These are phyloP conservation scores for Cyclocybe aegerita DNA, from an alignment of 768 basidiomycete genomes.

Conservation along the genomic window DNA sequence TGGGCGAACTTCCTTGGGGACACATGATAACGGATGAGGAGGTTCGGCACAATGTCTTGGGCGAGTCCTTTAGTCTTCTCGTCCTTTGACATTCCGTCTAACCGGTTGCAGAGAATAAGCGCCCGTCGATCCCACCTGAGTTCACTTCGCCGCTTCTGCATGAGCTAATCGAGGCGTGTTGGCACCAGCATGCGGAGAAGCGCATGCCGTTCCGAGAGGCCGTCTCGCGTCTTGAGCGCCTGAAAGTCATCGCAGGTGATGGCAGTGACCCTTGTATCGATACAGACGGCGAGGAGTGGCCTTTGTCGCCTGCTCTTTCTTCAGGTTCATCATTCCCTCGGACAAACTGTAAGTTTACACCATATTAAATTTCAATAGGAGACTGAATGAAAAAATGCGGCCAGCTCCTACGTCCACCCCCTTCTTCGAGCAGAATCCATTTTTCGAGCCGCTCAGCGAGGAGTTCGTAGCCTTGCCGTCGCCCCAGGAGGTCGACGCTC, in stretches of 20 bases:
- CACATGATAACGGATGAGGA: conserved; percentile 45
- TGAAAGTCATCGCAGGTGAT: conserved; percentile 33
- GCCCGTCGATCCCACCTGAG: conserved; percentile 47
- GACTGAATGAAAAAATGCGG: neutral
- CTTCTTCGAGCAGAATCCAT: conserved; percentile 7
- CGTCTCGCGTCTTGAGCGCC: conserved; percentile 40
- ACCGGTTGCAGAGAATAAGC: conserved; percentile 40
- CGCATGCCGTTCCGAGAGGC: conserved; percentile 56
- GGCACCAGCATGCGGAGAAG: conserved; percentile 50
- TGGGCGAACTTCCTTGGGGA: conserved; percentile 62
- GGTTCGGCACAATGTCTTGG: conserved; percentile 50
- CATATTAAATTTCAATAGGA: neutral
- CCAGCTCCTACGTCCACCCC: conserved; percentile 19
- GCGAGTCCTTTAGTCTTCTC: conserved; percentile 29
- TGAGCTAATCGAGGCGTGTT: conserved; percentile 49
- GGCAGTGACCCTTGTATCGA: conserved; percentile 18
- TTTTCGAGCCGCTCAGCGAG: conserved; percentile 14
- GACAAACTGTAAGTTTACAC: conserved; percentile 16
- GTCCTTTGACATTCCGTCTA: conserved; percentile 18
- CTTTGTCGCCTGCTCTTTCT: conserved; percentile 17
- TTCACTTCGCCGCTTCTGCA: conserved; percentile 33
- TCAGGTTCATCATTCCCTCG: conserved; percentile 14
- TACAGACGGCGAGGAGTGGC: conserved; percentile 9
- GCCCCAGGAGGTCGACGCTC: conserved; percentile 19
- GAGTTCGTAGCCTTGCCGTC: conserved; percentile 21